Evolutionary conservation across 208 protist species (phyloP).

Genomic region (Leishmania major): DNA sequence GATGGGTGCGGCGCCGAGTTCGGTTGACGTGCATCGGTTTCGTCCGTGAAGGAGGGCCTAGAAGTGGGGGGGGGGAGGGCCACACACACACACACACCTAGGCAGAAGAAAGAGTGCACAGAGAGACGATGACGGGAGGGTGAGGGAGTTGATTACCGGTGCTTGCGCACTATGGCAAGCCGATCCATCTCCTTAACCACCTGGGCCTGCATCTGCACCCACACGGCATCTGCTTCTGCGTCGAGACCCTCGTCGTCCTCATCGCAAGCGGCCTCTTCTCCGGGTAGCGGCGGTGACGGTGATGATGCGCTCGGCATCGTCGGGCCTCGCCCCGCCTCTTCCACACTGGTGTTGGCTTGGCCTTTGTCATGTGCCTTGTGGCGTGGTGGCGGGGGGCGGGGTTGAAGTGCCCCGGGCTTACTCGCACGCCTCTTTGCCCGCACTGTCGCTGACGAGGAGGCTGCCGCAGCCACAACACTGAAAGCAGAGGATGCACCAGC

Average conservation of each 20-base stretch:
- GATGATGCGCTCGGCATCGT: neutral
- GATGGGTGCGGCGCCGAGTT: no score
- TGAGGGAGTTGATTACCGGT: slow-evolving; percentile 25
- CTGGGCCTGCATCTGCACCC: slow-evolving; percentile 35
- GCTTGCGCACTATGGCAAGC: slow-evolving; percentile 50
- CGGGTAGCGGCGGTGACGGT: neutral
- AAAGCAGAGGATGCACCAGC: neutral
- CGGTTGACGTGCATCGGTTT: no score
- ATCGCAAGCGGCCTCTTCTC: neutral
- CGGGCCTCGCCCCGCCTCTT: neutral
- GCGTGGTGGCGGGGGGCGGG: neutral
- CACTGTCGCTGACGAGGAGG: neutral
- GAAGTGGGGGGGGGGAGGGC: neutral
- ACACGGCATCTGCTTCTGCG: slow-evolving; percentile 32
- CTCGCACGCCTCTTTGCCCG: neutral
- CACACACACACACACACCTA: neutral
- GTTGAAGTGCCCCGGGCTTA: neutral
- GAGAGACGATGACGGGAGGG: neutral
- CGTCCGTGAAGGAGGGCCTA: neutral
- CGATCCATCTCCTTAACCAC: slow-evolving; percentile 58
- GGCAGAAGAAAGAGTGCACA: neutral
- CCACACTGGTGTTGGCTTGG: neutral
- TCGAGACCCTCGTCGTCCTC: neutral
- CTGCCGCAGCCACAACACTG: neutral
- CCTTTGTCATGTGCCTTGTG: neutral